phyloP scores from a whole-genome alignment of 352 stramenopile species.

The Globisporangium cederbergense region DNA sequence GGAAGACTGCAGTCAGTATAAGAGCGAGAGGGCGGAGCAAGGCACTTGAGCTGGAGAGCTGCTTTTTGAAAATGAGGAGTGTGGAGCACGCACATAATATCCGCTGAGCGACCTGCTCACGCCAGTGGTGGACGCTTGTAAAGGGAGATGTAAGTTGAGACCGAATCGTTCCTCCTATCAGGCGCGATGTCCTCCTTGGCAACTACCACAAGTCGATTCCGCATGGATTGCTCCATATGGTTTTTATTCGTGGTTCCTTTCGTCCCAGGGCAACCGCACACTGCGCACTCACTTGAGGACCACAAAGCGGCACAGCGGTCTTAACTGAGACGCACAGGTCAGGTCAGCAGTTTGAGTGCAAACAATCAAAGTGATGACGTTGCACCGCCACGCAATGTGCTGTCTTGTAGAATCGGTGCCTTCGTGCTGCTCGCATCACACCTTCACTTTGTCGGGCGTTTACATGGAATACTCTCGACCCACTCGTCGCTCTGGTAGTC shows the following conservation, averaged over 20 bases:
- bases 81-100: background rate
- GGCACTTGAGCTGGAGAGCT: background rate
- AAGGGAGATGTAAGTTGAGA: background rate
- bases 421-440: background rate
- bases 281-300: too few species aligned
- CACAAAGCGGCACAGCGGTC: too few species aligned
- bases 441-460: background rate
- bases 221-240: too few species aligned
- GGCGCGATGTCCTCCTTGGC: too few species aligned
- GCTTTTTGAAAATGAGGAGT: constrained; percentile 6
- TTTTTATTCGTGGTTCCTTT: too few species aligned
- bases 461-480: background rate
- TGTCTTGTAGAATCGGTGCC: background rate
- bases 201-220: too few species aligned
- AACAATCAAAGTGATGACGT: too few species aligned
- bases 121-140: background rate
- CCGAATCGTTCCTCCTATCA: background rate
- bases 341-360: too few species aligned
- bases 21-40: background rate
- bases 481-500: background rate
- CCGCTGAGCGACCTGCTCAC: too few species aligned
- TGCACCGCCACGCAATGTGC: too few species aligned
- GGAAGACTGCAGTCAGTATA: background rate
- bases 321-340: too few species aligned
- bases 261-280: too few species aligned